Conservation (phyloP, 306 rosid genomes). For the Citrullus colocynthis region DNA sequence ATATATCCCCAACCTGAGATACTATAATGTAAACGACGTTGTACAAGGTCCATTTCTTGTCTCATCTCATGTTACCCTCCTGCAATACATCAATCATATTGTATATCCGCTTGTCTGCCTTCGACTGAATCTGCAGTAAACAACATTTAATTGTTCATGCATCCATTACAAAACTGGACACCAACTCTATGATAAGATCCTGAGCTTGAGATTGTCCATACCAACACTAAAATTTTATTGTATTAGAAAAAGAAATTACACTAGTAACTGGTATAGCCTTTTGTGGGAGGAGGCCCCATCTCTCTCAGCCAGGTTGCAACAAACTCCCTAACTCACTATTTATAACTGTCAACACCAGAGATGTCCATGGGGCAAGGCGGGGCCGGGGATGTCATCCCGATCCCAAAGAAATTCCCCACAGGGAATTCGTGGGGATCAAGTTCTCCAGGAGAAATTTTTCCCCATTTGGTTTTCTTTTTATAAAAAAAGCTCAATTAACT, state of each 20-base stretch:
- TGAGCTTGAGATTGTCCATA: background rate
- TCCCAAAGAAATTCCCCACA: too few relatives aligned
- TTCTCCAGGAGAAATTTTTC: too few relatives aligned
- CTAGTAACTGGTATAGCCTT: background rate
- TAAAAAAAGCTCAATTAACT: too few relatives aligned
- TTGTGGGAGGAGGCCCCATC: background rate
- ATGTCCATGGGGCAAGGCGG: too few relatives aligned
- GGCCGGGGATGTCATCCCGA: too few relatives aligned
- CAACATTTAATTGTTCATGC: background rate
- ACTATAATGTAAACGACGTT: background rate
- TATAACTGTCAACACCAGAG: too few relatives aligned
- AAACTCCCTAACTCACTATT: too few relatives aligned
- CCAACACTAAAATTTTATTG: background rate
- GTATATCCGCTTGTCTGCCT: constrained; percentile 45
- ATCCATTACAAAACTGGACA: background rate
- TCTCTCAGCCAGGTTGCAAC: background rate
- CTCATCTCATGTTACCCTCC: constrained; percentile 68
- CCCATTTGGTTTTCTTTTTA: too few relatives aligned
- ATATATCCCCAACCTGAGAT: background rate
- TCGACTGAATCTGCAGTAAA: constrained; percentile 38
- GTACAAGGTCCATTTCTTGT: background rate
- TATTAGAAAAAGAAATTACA: background rate
- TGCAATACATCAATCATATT: constrained; percentile 72
- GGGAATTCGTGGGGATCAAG: too few relatives aligned
- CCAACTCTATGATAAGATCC: background rate